phyloP scores from a whole-genome alignment of 148 eudicot species.

The Rhododendron simsii region DNA sequence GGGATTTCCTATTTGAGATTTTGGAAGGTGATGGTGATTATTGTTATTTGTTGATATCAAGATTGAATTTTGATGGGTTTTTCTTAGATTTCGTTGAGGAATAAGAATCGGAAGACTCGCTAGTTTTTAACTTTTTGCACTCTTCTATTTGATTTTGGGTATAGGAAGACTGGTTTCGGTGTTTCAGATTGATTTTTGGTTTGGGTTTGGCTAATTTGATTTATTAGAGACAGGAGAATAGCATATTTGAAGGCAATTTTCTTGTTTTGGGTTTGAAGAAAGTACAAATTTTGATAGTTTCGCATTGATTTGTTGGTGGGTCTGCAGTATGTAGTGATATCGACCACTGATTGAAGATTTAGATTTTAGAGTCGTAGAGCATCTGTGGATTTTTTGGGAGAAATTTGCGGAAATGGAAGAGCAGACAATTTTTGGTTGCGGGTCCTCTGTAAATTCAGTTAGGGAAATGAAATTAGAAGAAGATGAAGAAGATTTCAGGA shows the following conservation, averaged over 20 bases:
- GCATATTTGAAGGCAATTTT: background rate
- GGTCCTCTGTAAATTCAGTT: slow-evolving; percentile 2
- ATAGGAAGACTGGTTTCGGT: background rate
- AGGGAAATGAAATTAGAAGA: slow-evolving; percentile 36
- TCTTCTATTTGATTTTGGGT: background rate
- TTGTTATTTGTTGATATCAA: background rate
- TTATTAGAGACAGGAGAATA: background rate
- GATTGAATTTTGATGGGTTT: background rate
- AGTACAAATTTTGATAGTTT: background rate
- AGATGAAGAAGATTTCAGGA: slow-evolving; percentile 73
- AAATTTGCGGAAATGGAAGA: slow-evolving; percentile 27
- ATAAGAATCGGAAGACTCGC: background rate
- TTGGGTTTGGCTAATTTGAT: background rate
- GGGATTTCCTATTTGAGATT: background rate
- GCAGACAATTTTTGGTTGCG: slow-evolving; percentile 13
- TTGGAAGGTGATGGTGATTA: background rate
- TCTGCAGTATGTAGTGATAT: background rate
- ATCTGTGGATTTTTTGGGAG: background rate
- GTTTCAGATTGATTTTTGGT: background rate
- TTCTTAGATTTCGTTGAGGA: background rate
- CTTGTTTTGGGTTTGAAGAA: background rate
- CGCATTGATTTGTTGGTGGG: background rate
- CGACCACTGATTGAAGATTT: background rate
- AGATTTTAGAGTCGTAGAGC: background rate
- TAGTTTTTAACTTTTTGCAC: background rate